These are phyloP conservation scores for Elsinoe ampelina DNA, from an alignment of 2,329 filamentous ascomycete genomes.

Conservation along the genomic window DNA sequence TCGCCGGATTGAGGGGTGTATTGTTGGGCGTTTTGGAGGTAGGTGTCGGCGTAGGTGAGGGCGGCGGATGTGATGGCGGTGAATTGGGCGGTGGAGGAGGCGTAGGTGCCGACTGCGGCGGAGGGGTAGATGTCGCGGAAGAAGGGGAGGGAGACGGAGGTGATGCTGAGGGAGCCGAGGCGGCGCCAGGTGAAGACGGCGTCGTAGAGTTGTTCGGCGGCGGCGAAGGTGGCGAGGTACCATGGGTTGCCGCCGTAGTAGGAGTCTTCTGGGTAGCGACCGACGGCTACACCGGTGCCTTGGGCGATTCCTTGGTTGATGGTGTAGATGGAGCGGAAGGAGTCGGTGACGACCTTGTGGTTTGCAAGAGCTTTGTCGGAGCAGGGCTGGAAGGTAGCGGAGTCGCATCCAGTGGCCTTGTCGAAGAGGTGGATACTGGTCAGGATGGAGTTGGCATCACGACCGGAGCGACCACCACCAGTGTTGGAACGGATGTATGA, in stretches of 20 bases:
- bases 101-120: conserved; percentile 54
- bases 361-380: conserved; percentile 53
- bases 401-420: conserved; percentile 52
- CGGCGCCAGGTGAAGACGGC: conserved; percentile 63
- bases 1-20: conserved; percentile 53
- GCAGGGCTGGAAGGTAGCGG: conserved; percentile 69
- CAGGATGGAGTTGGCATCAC: conserved; percentile 61
- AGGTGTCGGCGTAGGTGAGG: conserved; percentile 53
- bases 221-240: conserved; percentile 63
- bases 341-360: conserved; percentile 65
- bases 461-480: conserved; percentile 52
- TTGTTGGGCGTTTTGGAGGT: conserved; percentile 33
- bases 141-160: conserved; percentile 56
- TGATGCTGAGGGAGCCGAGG: conserved; percentile 55
- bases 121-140: conserved; percentile 57
- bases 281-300: conserved; percentile 46
- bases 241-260: conserved; percentile 68
- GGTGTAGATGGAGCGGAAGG: conserved; percentile 60
- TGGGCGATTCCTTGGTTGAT: conserved; percentile 58
- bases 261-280: conserved; percentile 44
- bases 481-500: conserved; percentile 62
- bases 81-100: conserved; percentile 33
- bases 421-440: conserved; percentile 55
- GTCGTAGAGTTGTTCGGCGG: conserved; percentile 72
- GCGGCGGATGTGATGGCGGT: conserved; percentile 49